Evolutionary conservation across 1,284 basidiomycete genomes (phyloP).

Genomic region (Ustilago sp.): DNA sequence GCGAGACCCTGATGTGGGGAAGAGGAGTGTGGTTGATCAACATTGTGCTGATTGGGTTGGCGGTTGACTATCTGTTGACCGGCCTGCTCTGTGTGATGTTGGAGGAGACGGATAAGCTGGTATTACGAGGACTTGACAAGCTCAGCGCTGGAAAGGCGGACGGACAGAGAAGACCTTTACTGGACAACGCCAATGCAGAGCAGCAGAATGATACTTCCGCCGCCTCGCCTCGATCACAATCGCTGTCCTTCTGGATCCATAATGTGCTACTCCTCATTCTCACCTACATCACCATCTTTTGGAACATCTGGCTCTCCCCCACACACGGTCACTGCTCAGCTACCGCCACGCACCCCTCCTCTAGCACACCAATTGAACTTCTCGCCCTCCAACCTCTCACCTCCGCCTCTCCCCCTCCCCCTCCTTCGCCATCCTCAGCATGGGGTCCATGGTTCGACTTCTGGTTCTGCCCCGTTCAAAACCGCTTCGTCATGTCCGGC

Average conservation of each 20-base stretch:
- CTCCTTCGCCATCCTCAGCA: neutral
- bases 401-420: neutral
- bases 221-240: slow-evolving; percentile 13
- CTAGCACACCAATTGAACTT: slow-evolving; percentile 9
- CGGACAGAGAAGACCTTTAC: slow-evolving; percentile 5
- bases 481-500: slow-evolving; percentile 39
- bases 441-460: slow-evolving; percentile 49
- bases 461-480: slow-evolving; percentile 46
- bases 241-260: slow-evolving; percentile 42
- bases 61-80: slow-evolving; percentile 50
- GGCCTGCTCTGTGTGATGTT: slow-evolving; percentile 42
- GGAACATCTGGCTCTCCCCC: slow-evolving; percentile 53
- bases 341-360: neutral
- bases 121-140: slow-evolving; percentile 21
- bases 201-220: neutral
- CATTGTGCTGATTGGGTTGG: slow-evolving; percentile 51
- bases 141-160: neutral
- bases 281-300: slow-evolving; percentile 42
- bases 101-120: slow-evolving; percentile 15
- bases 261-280: slow-evolving; percentile 29
- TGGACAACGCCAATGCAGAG: neutral
- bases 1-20: slow-evolving; percentile 22
- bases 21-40: slow-evolving; percentile 38
- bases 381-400: slow-evolving; percentile 7
- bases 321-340: slow-evolving; percentile 32